A percentile compares a stretch with the other conserved stretches of the same genome.
These are phyloP conservation scores for Eucalyptus virginea DNA, from an alignment of 345 rosid genomes.

Conservation along the genomic window DNA sequence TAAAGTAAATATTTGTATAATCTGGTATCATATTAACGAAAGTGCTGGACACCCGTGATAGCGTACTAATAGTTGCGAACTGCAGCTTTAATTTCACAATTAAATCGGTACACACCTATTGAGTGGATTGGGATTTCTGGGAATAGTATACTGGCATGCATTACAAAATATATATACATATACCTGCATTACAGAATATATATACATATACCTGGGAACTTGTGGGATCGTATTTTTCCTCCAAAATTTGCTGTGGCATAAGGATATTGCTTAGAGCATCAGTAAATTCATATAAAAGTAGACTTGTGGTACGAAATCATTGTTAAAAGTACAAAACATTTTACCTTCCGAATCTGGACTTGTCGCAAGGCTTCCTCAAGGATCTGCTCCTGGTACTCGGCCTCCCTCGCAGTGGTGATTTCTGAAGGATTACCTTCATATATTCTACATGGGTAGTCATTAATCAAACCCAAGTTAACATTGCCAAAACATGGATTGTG, in stretches of 20 bases:
- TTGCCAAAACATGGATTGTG: background rate
- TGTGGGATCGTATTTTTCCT: background rate
- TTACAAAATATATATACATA: background rate
- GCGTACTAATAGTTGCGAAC: background rate
- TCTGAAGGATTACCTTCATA: slow-evolving; percentile 18
- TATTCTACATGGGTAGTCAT: background rate
- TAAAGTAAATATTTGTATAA: background rate
- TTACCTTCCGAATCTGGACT: slow-evolving; percentile 16
- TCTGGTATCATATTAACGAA: background rate
- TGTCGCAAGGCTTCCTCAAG: slow-evolving; percentile 12
- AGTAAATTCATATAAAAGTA: background rate
- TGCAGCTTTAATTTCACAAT: background rate
- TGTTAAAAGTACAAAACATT: background rate
- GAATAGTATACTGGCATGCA: background rate
- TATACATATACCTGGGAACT: slow-evolving; percentile 3
- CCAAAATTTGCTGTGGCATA: slow-evolving; percentile 11
- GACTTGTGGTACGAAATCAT: background rate
- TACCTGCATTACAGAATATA: background rate
- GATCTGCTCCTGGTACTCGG: slow-evolving; percentile 16
- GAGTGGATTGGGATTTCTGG: background rate
- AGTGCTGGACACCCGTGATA: background rate
- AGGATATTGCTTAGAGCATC: background rate
- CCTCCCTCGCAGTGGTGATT: slow-evolving; percentile 10
- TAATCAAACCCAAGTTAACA: background rate
- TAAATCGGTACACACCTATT: background rate